These are phyloP conservation scores for Mortierella sp. DNA, from an alignment of 371 early-diverging fungal species.

Conservation along the genomic window DNA sequence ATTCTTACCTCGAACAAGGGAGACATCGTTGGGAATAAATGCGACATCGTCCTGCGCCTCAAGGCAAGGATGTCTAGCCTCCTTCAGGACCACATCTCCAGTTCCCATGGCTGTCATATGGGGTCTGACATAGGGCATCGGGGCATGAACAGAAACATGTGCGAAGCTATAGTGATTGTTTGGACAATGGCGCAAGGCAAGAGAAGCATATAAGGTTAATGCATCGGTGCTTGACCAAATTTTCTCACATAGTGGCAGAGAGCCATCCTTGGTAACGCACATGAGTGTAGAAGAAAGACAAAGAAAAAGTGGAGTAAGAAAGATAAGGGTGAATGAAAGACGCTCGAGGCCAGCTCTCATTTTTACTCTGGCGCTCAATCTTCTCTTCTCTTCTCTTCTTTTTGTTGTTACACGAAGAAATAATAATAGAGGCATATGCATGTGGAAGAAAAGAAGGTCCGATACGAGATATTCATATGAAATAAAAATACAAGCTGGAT, in stretches of 20 bases:
- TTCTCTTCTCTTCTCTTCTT: neutral
- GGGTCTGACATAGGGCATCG: constrained; percentile 89
- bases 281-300: neutral
- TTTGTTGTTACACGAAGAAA: constrained; percentile 9
- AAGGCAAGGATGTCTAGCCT: constrained; percentile 94
- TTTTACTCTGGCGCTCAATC: neutral
- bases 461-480: constrained; percentile 2
- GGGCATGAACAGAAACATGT: constrained; percentile 87
- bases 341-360: neutral
- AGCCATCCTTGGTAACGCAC: neutral
- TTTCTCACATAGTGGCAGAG: neutral
- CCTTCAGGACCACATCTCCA: constrained; percentile 74
- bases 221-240: neutral
- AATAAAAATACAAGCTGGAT: neutral
- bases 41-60: constrained; percentile 93
- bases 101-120: constrained; percentile 68
- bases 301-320: constrained; percentile 6
- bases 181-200: constrained; percentile 11
- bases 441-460: neutral
- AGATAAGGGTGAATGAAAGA: constrained; percentile 2
- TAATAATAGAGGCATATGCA: neutral
- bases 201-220: constrained; percentile 1
- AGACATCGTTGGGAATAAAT: constrained; percentile 95
- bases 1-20: constrained; percentile 72
- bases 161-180: constrained; percentile 76